Evolutionary conservation across 139 green algal species (phyloP).

Genomic region (Eudorina sp.): DNA sequence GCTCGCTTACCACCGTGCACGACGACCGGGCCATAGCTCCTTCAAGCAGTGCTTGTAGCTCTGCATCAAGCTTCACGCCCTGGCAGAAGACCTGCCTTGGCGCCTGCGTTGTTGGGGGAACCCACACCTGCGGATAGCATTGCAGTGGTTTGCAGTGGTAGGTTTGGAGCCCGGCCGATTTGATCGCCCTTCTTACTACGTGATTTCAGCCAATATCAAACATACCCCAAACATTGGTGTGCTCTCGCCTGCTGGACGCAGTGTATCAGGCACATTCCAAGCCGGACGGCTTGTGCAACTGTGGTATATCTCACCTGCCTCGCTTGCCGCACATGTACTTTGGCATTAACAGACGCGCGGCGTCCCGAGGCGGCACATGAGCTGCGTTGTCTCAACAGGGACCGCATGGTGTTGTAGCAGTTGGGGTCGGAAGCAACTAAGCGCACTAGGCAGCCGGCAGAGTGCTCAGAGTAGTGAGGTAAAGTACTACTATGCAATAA

Average conservation of each 20-base stretch:
- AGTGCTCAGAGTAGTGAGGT: too few relatives aligned
- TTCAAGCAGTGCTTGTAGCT: conserved; percentile 26
- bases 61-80: conserved; percentile 19
- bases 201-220: too few relatives aligned
- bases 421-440: neutral
- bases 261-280: too few relatives aligned
- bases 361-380: neutral
- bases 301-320: neutral
- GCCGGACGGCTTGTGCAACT: too few relatives aligned
- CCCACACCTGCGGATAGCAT: neutral
- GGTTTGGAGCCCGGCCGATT: too few relatives aligned
- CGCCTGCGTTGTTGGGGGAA: neutral
- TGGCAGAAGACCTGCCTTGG: neutral
- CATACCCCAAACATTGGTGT: too few relatives aligned
- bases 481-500: too few relatives aligned
- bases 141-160: neutral
- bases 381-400: neutral
- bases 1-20: conserved; percentile 27
- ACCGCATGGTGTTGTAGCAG: conserved; percentile 20
- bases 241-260: too few relatives aligned
- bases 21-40: conserved; percentile 36
- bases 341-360: neutral
- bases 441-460: too few relatives aligned
- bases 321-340: neutral
- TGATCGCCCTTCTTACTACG: too few relatives aligned